Evolutionary conservation across 495 filamentous ascomycete genomes (phyloP), one percentile per base, ranked within the genome.

Genomic region (Penicillium samsonianum): DNA sequence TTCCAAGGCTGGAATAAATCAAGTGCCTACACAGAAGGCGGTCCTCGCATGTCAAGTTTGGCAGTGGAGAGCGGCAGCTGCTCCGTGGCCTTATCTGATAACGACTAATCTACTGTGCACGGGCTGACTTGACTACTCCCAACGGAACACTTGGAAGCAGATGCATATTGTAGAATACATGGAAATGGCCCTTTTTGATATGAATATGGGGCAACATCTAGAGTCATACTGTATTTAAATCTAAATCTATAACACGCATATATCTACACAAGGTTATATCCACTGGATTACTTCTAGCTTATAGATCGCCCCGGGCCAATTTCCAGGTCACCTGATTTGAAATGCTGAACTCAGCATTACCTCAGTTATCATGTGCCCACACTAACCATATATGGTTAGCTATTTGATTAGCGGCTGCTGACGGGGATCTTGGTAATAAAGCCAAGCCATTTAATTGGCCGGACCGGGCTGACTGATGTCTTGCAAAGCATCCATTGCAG

Each of bases 51-150:
- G 30, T 37, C 20, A 19, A 17, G 45, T 31, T 33, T 33, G 45
- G 28, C 8, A 20, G 28, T 45, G 20, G 12, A 48, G 45, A 48
- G 45, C 45, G 45, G 28, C 25, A 67, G 64, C 59, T 67, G 67
- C 64, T 68, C 55, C 66, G 67, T 69, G 67, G 67, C 67, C 64
- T 69, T 67, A 69, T 69, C 67, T 58, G 66, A 67, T 67, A 57
- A 56, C 16, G 53, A 19, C 45, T 11, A 31, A 48, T 48, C 26
- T 20, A 43, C 14, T 38, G 35, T 38, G 10, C n/a, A n/a, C n/a
- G n/a, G n/a, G n/a, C n/a, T n/a, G n/a, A n/a, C n/a, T n/a, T n/a
- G n/a, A n/a, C n/a, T n/a, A n/a, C 10, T 6, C 33, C 33, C 33
- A 14, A n/a, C 9, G 35, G 5, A n/a, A 38, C 16, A 33, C 16